Evolutionary conservation across 2,329 filamentous ascomycete species (phyloP), one percentile per base, ranked within the genome.

Genomic region (Arachnopeziza araneosa): DNA sequence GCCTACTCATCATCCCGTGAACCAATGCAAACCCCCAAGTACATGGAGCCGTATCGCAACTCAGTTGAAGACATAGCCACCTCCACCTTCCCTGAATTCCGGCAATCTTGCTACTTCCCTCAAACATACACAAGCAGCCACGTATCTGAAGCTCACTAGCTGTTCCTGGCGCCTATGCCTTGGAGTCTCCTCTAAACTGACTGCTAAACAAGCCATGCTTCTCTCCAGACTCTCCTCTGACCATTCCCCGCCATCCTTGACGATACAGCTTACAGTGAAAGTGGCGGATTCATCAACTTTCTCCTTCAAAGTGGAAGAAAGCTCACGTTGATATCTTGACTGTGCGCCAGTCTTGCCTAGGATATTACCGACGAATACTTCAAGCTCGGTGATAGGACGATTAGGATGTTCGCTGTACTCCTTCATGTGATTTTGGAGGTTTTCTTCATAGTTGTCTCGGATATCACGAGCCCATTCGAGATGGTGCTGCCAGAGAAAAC

Each of bases 341-440:
- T 72, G 73, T 2, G 69, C 67, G 17, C 75, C 77, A 10, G 75
- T 75, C 60, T 78, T 79, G 56, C 80, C 81, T 23, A 85, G 75
- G 63, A 86, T 83, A 56, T 76, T 80, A 26, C 83, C 83, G 30
- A 79, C 77, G 68, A 86, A 84, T 52, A 82, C 81, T 70, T 84
- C 82, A 7, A 77, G 71, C 67, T 83, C 81, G 12, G 73, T 77
- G 14, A 83, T 73, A 5, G 73, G 73, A 4, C 74, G 70, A 50
- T 69, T 69, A 0, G 75, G 75, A 17, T 77, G 70, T 4, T 75
- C 66, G 63, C 77, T 75, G 68, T 73, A 78, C 52, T 72, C 71
- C 61, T 75, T 73, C 75, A 83, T 80, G 53, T 79, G 75, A 44
- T 78, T 73, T 23, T 74, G 59, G 50, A 86, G 72, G 61, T 75